Evolutionary conservation across 352 stramenopile species (phyloP), one percentile per base, ranked within the genome.

Genomic region (Pythium brachiatum): DNA sequence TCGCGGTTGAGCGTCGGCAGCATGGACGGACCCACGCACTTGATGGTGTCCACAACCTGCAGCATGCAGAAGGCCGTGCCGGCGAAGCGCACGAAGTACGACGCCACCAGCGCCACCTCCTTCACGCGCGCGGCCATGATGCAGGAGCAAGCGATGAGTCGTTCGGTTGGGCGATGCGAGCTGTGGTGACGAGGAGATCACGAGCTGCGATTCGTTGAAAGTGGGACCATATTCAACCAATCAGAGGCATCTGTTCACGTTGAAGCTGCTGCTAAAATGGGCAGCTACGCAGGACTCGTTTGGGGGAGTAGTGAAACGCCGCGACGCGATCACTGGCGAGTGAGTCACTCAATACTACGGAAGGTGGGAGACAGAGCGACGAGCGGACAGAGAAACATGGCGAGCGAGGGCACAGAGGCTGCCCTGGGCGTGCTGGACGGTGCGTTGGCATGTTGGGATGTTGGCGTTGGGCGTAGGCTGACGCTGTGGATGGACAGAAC

Each of bases 11-110:
- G 79, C 44, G 90, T 97, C 18, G 89, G 89, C 32, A 97, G 78
- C 90, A 97, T 97, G 48, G 85, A 96, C 58, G 90, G 90, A 0
- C 90, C 90, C 32, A 89, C 83, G 61, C 86, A 96, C 67, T 95
- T 93, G 68, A 95, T 88, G 12, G 86, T 85, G 62, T 97, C 89
- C 1, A 68, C 78, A 21, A 52, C 55, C 63, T 95, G 79, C 62
- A 86, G 59, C 51, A 92, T 63, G 57, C 86, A 95, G 68, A 78
- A 95, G 21, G 79, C 68, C 27, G 81, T 68, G 47, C 84, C 79
- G 11, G 76, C 83, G 66, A 95, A 95, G 66, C 86, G 86, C 53
- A 76, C 75, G 55, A 94, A 86, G 76, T 74, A 83, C 56, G 79
- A 81, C 59, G 83, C 27, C 62, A 89, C 76, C 16, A 78, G 53